Base-by-base conservation (phyloP, 176 grass and related monocot genomes). In the Chloris gayana region DNA sequence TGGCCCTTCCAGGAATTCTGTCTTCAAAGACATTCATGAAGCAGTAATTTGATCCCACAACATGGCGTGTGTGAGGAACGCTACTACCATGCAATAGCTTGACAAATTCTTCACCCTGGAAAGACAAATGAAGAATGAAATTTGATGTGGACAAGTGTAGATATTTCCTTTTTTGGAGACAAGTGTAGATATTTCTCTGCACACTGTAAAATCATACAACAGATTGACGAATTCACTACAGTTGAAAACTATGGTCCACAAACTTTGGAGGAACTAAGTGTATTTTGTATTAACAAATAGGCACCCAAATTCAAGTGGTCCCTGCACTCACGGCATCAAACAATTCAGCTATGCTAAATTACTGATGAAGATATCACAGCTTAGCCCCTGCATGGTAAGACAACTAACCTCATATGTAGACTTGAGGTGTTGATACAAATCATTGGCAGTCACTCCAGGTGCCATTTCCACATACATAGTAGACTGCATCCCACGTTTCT, bases 401-500 rank as follows among this genome's bases (percentile, higher is more conserved):
- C 17, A 82, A 85, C 70, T 75, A 86, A 95, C 96, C 92, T 95
- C 72, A 47, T 95, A 99, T 82, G 86, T 87, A 86, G 84, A 87
- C 58, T 85, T 91, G 47, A 99, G 87, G 76, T 91, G 86, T 73
- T 89, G 74, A 86, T 93, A 86, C 73, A 99, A 86, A 91, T 93
- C 88, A 69, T 76, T 83, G 63, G 39, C 47, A 83, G 84, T 93
- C 34, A 99, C 88, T 72, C 92, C 96, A 85, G 88, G 39, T 80
- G 82, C 56, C 92, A 95, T 87, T 91, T 99, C 90, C 38, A 99
- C 88, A 73, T 89, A 91, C 46, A 99, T 89, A 51, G 90, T 99
- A 64, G 96, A 95, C 77, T 99, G 92, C 96, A 99, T 99, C 24
- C 96, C 96, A 86, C 96, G 92, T 75, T 89, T 99, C 96, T 99